Base-by-base conservation (phyloP, 306 rosid genomes). In the Pterocarpus macrocarpus region DNA sequence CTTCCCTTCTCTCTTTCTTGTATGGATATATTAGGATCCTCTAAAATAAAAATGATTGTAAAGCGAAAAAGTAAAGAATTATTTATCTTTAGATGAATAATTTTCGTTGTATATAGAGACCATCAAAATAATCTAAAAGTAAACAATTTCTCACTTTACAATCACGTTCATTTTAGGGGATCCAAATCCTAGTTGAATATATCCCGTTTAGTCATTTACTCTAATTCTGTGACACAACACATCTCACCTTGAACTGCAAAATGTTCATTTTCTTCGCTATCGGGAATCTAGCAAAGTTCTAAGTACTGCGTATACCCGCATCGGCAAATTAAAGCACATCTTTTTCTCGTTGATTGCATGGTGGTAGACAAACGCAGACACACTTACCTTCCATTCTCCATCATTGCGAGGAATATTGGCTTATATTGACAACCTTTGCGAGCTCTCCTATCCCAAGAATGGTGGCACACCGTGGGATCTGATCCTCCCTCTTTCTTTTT, bases 301-400 rank as follows among this genome's bases (percentile, higher is more conserved):
- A 73, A 35, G 75, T 28, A 80, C 12, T 36, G 36, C 28, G 28
- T 22, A 22, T 64, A 64, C 75, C 75, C 43, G 8, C 80, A 70
- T 78, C 52, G 84, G 56, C 22, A 75, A 62, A 70, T 64, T 15
- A 53, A 69, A 53, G 84, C 81, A 41, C 72, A 45, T 0, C 59
- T 12, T 83, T 72, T 74, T 71, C 88, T 85, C 80, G 85, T 85
- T 74, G 75, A 82, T 49, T 79, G 83, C 61, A 75, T 72, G 90
- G 89, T 83, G 77, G 89, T 67, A 81, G 92, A 89, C 92, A 89
- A 69, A 88, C 87, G 90, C 86, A 80, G 81, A 80, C 89, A 89
- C 86, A 73, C 70, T 43, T 39, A 62, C 38, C 88, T 89, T 80
- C 41, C 47, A 74, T 85, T 78, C 59, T 76, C 85, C 89, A 89